Evolutionary conservation across 306 rosid genomes (phyloP).

Genomic region (Pueraria montana): DNA sequence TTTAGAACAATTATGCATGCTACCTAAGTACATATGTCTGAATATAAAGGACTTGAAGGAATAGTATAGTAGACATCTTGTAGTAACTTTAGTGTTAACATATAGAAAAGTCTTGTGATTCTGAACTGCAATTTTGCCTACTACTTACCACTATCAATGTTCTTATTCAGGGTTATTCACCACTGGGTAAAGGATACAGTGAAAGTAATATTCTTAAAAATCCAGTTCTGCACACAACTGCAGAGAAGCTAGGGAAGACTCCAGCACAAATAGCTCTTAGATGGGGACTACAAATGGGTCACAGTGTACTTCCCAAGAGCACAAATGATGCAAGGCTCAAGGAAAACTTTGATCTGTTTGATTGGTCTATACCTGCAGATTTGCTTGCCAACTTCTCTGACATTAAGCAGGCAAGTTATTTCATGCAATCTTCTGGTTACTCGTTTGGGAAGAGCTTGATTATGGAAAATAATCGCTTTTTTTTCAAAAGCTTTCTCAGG

Average conservation of each 20-base stretch:
- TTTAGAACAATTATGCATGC: not conserved
- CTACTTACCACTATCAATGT: slow-evolving; percentile 21
- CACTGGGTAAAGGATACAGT: slow-evolving; percentile 52
- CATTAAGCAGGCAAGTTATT: slow-evolving; percentile 63
- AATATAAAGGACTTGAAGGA: not conserved
- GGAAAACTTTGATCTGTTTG: slow-evolving; percentile 66
- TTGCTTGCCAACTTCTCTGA: slow-evolving; percentile 60
- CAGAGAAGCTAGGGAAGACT: slow-evolving; percentile 72
- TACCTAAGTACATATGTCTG: slow-evolving; percentile 1
- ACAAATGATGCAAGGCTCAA: slow-evolving; percentile 58
- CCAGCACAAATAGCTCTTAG: slow-evolving; percentile 83
- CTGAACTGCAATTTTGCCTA: not conserved
- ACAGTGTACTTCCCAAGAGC: slow-evolving; percentile 82
- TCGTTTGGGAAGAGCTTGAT: too few relatives aligned
- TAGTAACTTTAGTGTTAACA: not conserved
- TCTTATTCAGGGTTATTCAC: slow-evolving; percentile 60
- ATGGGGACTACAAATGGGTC: slow-evolving; percentile 86
- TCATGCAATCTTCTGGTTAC: not conserved
- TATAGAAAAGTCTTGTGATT: not conserved
- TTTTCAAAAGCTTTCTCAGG: too few relatives aligned
- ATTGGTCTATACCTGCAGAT: slow-evolving; percentile 69
- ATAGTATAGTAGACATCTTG: not conserved
- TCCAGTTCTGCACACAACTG: slow-evolving; percentile 50
- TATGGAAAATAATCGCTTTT: too few relatives aligned
- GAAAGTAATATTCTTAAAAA: slow-evolving; percentile 53